These are phyloP conservation scores for Dipodascus albidus DNA, from an alignment of 805 yeast species.

Conservation along the genomic window DNA sequence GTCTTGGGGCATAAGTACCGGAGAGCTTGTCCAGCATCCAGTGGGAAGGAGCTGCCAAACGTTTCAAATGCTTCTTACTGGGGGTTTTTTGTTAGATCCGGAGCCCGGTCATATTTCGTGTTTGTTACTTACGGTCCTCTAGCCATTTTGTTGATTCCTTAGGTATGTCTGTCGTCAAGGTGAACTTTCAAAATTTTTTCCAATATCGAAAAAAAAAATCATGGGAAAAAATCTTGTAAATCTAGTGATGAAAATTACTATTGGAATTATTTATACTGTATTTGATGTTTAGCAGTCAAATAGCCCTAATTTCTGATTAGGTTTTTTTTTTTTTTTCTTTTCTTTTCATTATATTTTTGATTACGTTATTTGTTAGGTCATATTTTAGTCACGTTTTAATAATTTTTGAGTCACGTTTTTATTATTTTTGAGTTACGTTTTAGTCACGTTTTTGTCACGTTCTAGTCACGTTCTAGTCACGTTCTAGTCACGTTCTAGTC, in stretches of 20 bases:
- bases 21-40: slow-evolving; percentile 99
- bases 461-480: no score
- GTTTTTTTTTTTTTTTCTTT: no score
- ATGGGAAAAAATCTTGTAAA: background rate
- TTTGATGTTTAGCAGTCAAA: background rate
- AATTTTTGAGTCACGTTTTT: no score
- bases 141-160: slow-evolving; percentile 39
- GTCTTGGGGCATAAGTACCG: slow-evolving; percentile 99
- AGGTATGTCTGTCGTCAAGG: slow-evolving; percentile 1
- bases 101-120: background rate
- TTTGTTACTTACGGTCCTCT: slow-evolving; percentile 57
- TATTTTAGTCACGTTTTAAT: background rate
- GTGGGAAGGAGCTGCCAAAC: slow-evolving; percentile 98
- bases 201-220: background rate
- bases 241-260: background rate
- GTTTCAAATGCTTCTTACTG: slow-evolving; percentile 18
- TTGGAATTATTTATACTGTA: background rate
- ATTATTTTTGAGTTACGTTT: no score
- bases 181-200: background rate
- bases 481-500: no score
- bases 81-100: background rate
- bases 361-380: no score
- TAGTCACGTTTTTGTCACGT: no score
- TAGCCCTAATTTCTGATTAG: no score
- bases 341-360: no score